These are phyloP conservation scores for Apiotrichum mycotoxinovorans DNA, from an alignment of 1,284 basidiomycete species.

Conservation along the genomic window DNA sequence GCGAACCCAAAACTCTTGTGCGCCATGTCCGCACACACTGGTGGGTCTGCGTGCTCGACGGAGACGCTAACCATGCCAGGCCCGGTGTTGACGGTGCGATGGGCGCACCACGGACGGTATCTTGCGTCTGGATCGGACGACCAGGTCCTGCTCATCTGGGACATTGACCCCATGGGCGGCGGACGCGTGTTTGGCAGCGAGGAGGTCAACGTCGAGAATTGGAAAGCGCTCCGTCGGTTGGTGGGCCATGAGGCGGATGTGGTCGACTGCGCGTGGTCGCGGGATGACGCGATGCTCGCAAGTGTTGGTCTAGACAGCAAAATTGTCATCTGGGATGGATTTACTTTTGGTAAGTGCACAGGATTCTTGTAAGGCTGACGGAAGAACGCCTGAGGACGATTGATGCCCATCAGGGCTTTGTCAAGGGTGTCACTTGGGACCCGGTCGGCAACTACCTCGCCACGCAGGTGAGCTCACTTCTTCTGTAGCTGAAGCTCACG, in stretches of 20 bases:
- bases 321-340: conserved; percentile 90
- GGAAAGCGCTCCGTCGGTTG: conserved; percentile 87
- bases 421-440: conserved; percentile 98
- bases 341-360: conserved; percentile 63
- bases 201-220: conserved; percentile 93
- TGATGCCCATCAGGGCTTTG: conserved; percentile 88
- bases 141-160: conserved; percentile 93
- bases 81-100: conserved; percentile 88
- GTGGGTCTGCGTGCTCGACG: conserved; percentile 39
- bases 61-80: conserved; percentile 53
- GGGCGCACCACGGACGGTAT: conserved; percentile 91
- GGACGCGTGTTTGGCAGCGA: conserved; percentile 88
- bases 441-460: conserved; percentile 94
- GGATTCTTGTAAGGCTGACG: not conserved
- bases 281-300: conserved; percentile 84
- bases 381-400: conserved; percentile 76
- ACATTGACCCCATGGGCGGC: conserved; percentile 77
- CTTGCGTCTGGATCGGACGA: conserved; percentile 96
- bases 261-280: conserved; percentile 91
- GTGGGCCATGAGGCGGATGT: conserved; percentile 97
- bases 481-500: not conserved
- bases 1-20: conserved; percentile 81
- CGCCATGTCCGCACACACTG: conserved; percentile 89
- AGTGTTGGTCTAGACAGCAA: conserved; percentile 90
- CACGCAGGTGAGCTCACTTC: conserved; percentile 55